phyloP scores from a whole-genome alignment of 2,329 filamentous ascomycete genomes.

The Talaromyces sp. region DNA sequence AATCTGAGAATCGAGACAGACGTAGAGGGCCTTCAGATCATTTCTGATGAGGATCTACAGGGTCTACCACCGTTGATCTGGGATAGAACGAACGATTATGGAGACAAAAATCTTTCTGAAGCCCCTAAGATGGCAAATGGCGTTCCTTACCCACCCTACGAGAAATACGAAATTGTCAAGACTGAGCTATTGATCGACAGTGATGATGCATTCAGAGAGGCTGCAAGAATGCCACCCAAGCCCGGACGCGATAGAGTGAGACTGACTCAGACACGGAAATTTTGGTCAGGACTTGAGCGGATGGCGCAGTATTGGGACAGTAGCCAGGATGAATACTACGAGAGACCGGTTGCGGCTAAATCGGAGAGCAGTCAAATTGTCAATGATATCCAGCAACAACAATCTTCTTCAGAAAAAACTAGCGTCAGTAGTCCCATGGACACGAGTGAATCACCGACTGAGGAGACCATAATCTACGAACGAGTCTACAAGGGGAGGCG shows the following conservation, averaged over 20 bases:
- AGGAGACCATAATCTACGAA: slow-evolving; percentile 19
- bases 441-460: slow-evolving; percentile 3
- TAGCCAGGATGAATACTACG: slow-evolving; percentile 56
- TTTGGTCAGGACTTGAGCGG: slow-evolving; percentile 58
- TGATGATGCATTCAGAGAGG: slow-evolving; percentile 56
- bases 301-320: slow-evolving; percentile 63
- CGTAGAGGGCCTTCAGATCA: slow-evolving; percentile 35
- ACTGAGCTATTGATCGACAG: slow-evolving; percentile 55
- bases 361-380: slow-evolving; percentile 15
- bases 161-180: slow-evolving; percentile 48
- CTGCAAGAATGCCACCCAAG: slow-evolving; percentile 47
- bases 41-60: slow-evolving; percentile 33
- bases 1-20: slow-evolving; percentile 41
- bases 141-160: slow-evolving; percentile 45
- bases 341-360: slow-evolving; percentile 30
- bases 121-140: slow-evolving; percentile 47
- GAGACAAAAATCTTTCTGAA: slow-evolving; percentile 20
- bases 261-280: slow-evolving; percentile 57
- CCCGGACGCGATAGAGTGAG: slow-evolving; percentile 48
- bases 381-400: slow-evolving; percentile 3
- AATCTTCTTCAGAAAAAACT: neutral
- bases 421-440: slow-evolving; percentile 4
- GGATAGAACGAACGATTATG: slow-evolving; percentile 21
- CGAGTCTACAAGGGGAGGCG: slow-evolving; percentile 56
- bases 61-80: slow-evolving; percentile 40